A percentile compares a stretch with the other conserved stretches of the same genome.
phyloP scores from a whole-genome alignment of 768 basidiomycete species.

The Leccinum obscurum region DNA sequence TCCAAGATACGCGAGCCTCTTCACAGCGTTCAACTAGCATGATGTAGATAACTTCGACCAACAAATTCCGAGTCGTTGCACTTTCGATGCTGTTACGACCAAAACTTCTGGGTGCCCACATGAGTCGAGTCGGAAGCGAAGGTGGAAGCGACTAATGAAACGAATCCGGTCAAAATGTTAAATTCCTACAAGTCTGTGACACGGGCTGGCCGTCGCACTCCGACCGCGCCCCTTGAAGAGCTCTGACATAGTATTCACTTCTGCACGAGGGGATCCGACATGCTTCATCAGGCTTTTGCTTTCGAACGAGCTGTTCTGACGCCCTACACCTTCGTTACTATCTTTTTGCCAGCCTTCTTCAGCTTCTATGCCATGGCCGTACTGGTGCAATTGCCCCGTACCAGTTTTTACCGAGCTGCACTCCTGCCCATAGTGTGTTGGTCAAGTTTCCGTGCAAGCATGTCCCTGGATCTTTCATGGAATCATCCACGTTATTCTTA shows the following conservation, averaged over 20 bases:
- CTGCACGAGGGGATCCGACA: slow-evolving; percentile 4
- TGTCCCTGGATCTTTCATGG: slow-evolving; percentile 27
- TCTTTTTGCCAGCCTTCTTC: slow-evolving; percentile 43
- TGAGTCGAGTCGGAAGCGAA: no score
- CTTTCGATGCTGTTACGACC: not conserved
- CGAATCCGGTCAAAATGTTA: not conserved
- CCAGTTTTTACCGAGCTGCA: slow-evolving; percentile 43
- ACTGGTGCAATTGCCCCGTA: slow-evolving; percentile 49
- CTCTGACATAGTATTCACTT: slow-evolving; percentile 5
- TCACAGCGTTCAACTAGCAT: no score
- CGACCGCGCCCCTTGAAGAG: not conserved
- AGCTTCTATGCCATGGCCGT: slow-evolving; percentile 53
- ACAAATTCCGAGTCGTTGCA: not conserved
- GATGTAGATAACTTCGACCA: not conserved
- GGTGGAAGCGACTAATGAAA: no score
- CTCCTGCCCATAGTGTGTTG: slow-evolving; percentile 51
- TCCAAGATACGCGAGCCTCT: not conserved
- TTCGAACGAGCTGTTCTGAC: slow-evolving; percentile 22
- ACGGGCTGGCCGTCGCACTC: not conserved
- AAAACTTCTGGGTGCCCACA: no score
- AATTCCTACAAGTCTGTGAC: no score
- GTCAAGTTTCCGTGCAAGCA: slow-evolving; percentile 40
- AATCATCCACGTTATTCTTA: slow-evolving; percentile 10
- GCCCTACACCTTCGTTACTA: slow-evolving; percentile 33
- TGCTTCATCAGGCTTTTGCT: slow-evolving; percentile 14